A percentile compares a stretch with the other conserved stretches of the same genome.
These are phyloP conservation scores for Psilocybe subaeruginosa DNA, from an alignment of 768 basidiomycete genomes.

Conservation along the genomic window DNA sequence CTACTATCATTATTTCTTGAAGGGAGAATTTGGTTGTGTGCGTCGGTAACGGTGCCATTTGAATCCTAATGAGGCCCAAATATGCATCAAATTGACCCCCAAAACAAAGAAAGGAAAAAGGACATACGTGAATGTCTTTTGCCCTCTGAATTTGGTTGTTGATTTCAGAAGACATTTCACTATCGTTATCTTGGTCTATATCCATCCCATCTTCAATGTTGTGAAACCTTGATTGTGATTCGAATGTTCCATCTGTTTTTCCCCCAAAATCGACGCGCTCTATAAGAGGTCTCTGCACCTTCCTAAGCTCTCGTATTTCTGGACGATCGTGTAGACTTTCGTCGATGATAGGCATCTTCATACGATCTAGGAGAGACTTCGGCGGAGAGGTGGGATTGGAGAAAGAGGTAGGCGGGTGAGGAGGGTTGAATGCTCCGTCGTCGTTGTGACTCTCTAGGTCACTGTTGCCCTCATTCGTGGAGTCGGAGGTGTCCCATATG, in stretches of 20 bases:
- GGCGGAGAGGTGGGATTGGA: not conserved
- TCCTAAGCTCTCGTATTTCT: not conserved
- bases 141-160: not conserved
- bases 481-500: constrained; percentile 1
- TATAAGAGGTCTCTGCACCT: not conserved
- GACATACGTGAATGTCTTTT: not conserved
- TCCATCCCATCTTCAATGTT: not conserved
- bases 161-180: not conserved
- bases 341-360: not conserved
- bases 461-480: constrained; percentile 8
- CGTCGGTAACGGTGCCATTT: not conserved
- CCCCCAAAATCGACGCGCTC: not conserved
- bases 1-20: not conserved
- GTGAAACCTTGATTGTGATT: not conserved
- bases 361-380: not conserved
- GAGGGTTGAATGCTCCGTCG: not conserved
- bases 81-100: not conserved
- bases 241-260: not conserved
- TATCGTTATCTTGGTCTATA: not conserved
- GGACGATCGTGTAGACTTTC: not conserved
- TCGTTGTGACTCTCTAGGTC: constrained; percentile 9
- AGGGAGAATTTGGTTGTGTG: not conserved
- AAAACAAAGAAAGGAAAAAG: not conserved
- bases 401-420: not conserved
- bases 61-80: not conserved